Evolutionary conservation across 208 protist species (phyloP).

Genomic region (Naegleria fowleri): DNA sequence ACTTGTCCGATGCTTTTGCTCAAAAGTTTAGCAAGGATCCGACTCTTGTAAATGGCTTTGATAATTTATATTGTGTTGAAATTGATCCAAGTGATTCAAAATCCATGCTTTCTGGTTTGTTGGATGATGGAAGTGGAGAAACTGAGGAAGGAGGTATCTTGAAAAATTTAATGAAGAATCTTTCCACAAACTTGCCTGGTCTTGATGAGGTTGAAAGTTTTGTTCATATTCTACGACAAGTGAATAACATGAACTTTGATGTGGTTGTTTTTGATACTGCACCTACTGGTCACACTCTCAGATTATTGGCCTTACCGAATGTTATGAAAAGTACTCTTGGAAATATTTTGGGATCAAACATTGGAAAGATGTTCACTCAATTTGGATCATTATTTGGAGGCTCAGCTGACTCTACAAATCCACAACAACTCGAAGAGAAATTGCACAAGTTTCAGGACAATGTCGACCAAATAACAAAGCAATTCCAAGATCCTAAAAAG

Average conservation of each 20-base stretch:
- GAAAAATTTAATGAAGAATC: constrained; percentile 49
- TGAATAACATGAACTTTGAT: constrained; percentile 77
- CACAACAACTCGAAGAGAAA: neutral
- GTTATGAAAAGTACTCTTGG: constrained; percentile 56
- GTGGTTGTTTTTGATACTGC: constrained; percentile 98
- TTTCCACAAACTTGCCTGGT: constrained; percentile 74
- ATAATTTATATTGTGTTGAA: constrained; percentile 92
- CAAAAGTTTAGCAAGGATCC: constrained; percentile 83
- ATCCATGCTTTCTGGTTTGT: neutral
- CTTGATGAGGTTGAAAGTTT: constrained; percentile 97
- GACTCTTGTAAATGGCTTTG: constrained; percentile 72
- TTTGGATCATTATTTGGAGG: constrained; percentile 26
- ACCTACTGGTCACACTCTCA: constrained; percentile 96
- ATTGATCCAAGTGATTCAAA: constrained; percentile 60
- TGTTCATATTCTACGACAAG: constrained; percentile 81
- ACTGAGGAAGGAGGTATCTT: constrained; percentile 28
- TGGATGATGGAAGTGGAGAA: neutral
- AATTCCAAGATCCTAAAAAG: constrained; percentile 50
- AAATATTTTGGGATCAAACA: constrained; percentile 54
- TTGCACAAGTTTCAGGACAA: neutral
- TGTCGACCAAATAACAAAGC: constrained; percentile 22
- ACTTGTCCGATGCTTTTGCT: constrained; percentile 93
- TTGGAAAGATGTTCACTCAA: constrained; percentile 51
- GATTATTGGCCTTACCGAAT: constrained; percentile 72
- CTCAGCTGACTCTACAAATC: constrained; percentile 37